phyloP scores from a whole-genome alignment of 1,284 basidiomycete species.

The Bjerkandera adusta region DNA sequence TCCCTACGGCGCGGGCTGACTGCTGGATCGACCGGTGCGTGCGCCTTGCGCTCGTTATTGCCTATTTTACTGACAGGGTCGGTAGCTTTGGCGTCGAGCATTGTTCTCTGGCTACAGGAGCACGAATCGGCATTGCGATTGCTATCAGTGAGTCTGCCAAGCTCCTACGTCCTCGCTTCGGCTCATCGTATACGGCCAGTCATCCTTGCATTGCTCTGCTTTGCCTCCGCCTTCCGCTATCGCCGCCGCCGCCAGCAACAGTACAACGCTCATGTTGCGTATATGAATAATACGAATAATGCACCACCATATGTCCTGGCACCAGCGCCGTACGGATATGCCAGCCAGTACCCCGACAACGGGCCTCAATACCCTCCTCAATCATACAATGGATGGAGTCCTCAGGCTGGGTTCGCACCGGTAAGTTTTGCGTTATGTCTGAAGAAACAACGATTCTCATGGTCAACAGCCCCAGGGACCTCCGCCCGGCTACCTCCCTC shows the following conservation, averaged over 20 bases:
- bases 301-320: slow-evolving; percentile 3
- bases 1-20: slow-evolving; percentile 22
- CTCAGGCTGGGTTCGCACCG: slow-evolving; percentile 22
- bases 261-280: slow-evolving; percentile 10
- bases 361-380: slow-evolving; percentile 24
- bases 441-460: not conserved
- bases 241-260: slow-evolving; percentile 22
- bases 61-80: too few species aligned
- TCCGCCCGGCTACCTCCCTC: slow-evolving; percentile 20
- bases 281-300: slow-evolving; percentile 13
- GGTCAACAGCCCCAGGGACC: slow-evolving; percentile 11
- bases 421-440: slow-evolving; percentile 18
- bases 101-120: slow-evolving; percentile 25
- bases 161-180: not conserved
- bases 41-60: not conserved
- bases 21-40: slow-evolving; percentile 23
- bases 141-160: slow-evolving; percentile 22
- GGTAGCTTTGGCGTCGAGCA: slow-evolving; percentile 21
- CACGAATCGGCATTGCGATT: slow-evolving; percentile 29
- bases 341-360: slow-evolving; percentile 9
- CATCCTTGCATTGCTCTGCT: slow-evolving; percentile 16
- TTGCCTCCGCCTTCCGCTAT: slow-evolving; percentile 15
- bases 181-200: slow-evolving; percentile 8
- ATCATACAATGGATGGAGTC: slow-evolving; percentile 20
- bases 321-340: slow-evolving; percentile 10